phyloP scores from a whole-genome alignment of 352 stramenopile genomes.

The Pythium utonaiense region DNA sequence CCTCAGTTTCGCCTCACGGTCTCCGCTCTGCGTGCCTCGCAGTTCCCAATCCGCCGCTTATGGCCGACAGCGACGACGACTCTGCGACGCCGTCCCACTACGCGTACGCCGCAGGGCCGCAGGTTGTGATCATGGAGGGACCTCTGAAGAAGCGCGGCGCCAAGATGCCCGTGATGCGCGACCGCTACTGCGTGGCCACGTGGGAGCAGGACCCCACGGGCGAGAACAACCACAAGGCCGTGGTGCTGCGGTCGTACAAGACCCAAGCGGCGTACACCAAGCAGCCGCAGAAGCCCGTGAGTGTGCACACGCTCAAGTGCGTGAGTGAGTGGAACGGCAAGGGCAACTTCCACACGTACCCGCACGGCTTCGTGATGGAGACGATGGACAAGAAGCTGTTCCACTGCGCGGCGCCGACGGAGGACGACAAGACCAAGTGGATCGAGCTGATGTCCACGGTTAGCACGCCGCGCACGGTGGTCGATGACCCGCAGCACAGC shows the following conservation, averaged over 20 bases:
- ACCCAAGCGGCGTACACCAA: constrained; percentile 36
- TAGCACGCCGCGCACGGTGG: constrained; percentile 14
- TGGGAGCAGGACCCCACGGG: constrained; percentile 29
- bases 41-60: background rate
- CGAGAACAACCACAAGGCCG: constrained; percentile 33
- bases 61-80: constrained; percentile 5
- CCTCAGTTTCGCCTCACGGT: no score
- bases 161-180: constrained; percentile 75
- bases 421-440: constrained; percentile 57
- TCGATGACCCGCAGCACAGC: constrained; percentile 6
- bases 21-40: background rate
- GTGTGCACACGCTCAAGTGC: constrained; percentile 59
- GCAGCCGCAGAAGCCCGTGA: constrained; percentile 48
- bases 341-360: constrained; percentile 70
- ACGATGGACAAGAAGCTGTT: constrained; percentile 72
- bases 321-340: constrained; percentile 78
- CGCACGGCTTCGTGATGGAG: constrained; percentile 69
- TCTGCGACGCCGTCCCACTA: background rate
- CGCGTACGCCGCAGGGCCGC: background rate
- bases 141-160: constrained; percentile 65
- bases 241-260: constrained; percentile 80
- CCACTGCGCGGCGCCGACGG: constrained; percentile 57
- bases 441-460: constrained; percentile 48
- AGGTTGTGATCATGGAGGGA: constrained; percentile 52
- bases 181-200: constrained; percentile 80